Conservation (phyloP, 2,329 filamentous ascomycete species). For the Xylogone sp. region DNA sequence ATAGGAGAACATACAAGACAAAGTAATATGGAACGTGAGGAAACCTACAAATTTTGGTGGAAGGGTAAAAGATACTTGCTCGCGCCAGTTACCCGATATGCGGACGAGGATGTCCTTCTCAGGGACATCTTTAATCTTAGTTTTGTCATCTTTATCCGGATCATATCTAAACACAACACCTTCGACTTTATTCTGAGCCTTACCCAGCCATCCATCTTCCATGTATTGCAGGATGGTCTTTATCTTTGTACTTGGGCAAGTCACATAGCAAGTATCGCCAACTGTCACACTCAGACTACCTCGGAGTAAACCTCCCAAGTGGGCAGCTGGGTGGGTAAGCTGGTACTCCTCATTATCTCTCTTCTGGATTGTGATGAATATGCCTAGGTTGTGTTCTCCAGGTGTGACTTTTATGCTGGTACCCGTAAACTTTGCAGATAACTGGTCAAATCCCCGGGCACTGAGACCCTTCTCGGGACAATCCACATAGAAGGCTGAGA, state of each 20-base stretch:
- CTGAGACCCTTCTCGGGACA: conserved; percentile 88
- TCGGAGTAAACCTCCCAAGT: conserved; percentile 81
- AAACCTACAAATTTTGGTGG: conserved; percentile 59
- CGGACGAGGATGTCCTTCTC: conserved; percentile 79
- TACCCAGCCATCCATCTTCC: conserved; percentile 92
- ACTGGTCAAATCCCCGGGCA: conserved; percentile 89
- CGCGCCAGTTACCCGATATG: conserved; percentile 83
- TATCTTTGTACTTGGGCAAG: conserved; percentile 82
- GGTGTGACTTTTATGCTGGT: conserved; percentile 89
- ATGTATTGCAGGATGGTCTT: conserved; percentile 92
- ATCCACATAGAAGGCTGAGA: conserved; percentile 91
- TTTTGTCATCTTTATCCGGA: conserved; percentile 77
- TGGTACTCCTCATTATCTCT: conserved; percentile 88
- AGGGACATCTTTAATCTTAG: conserved; percentile 78
- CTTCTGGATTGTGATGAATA: conserved; percentile 83
- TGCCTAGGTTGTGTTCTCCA: conserved; percentile 90
- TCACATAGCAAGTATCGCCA: conserved; percentile 83
- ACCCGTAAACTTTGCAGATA: conserved; percentile 96
- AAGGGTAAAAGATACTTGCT: conserved; percentile 59
- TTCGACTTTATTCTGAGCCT: conserved; percentile 85
- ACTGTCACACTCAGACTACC: conserved; percentile 89
- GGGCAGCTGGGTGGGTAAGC: conserved; percentile 89
- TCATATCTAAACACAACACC: conserved; percentile 91
- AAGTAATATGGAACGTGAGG: neutral
- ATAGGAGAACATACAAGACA: conserved; percentile 2